phyloP scores from a whole-genome alignment of 805 yeast species.

The Starmera quercuum region DNA sequence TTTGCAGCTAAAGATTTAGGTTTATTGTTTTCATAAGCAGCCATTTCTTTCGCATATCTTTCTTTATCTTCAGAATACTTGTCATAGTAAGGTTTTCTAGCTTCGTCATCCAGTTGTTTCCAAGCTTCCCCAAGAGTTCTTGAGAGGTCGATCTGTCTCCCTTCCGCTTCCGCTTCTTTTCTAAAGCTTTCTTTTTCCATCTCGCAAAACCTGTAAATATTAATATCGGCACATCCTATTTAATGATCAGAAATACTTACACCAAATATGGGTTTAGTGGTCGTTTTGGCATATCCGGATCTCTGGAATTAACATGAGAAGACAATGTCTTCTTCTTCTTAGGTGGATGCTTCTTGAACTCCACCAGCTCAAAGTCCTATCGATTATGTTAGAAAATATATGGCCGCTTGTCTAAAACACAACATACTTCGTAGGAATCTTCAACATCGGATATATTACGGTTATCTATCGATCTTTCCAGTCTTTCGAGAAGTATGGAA shows the following conservation, averaged over 20 bases:
- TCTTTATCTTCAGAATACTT: conserved; percentile 72
- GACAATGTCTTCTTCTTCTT: conserved; percentile 24
- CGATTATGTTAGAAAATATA: background rate
- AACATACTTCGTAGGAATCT: conserved; percentile 2
- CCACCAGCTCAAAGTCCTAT: conserved; percentile 1
- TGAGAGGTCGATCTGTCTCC: conserved; percentile 56
- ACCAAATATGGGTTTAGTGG: conserved; percentile 87
- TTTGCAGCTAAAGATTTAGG: background rate
- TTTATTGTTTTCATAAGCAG: conserved; percentile 30
- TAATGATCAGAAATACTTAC: conserved; percentile 3
- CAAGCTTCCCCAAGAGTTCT: conserved; percentile 79
- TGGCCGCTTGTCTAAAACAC: background rate
- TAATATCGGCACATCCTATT: background rate
- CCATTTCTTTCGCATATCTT: conserved; percentile 70
- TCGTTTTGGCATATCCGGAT: conserved; percentile 80
- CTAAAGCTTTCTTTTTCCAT: conserved; percentile 69
- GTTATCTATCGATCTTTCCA: conserved; percentile 48
- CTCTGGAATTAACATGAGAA: conserved; percentile 39
- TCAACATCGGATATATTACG: conserved; percentile 8
- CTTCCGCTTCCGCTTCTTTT: conserved; percentile 48
- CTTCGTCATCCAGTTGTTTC: conserved; percentile 66
- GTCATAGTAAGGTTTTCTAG: conserved; percentile 64
- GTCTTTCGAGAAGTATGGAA: conserved; percentile 66
- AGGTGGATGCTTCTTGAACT: conserved; percentile 17
- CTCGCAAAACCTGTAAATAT: conserved; percentile 53